Base-by-base conservation (phyloP, 1,284 basidiomycete genomes). In the Pseudozyma tsukubaensis region DNA sequence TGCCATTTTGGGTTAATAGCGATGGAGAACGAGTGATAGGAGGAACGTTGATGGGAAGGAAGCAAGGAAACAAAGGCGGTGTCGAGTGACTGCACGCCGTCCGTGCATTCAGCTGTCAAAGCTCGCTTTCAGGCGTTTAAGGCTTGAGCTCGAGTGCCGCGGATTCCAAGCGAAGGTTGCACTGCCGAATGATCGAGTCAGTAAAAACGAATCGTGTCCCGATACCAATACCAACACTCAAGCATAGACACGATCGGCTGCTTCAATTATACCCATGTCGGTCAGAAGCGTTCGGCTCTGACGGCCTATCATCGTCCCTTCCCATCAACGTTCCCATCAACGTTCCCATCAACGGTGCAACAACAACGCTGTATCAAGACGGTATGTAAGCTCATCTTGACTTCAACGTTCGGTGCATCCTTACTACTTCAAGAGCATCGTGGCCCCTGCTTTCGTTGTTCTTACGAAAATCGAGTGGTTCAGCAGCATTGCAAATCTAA, bases 161-260 rank as follows among this genome's bases (percentile, higher is more conserved):
- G 52, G 59, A 55, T 54, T 29, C 59, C n/a, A 51, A 60, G 50
- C 59, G 44, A 60, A 60, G 50, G 5, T 5, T 47, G 6, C 39
- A n/a, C 32, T 37, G n/a, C 18, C 32, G 29, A 36, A 13, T 12
- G 39, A 29, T 19, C 32, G n/a, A 36, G 37, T 51, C 55, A 52
- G 55, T 61, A 47, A 51, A 49, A n/a, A 11, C 8, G 12, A 32
- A 60, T 53, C 58, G 12, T 1, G 1, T 35, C 50, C 58, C 58
- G 50, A 60, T 60, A 11, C 32, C n/a, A 10, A 36, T 32, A 11
- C 11, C 11, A 8, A 14, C 29, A 4, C 21, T 0, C 18, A 9
- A 4, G 16, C 7, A 24, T 18, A 57, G 10, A 50, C 55, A 16
- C 18, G 16, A 59, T 59, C 56, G 48, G 56, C 47, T 35, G 29